phyloP scores from a whole-genome alignment of 768 basidiomycete species.

The Tricholoma bakamatsutake region DNA sequence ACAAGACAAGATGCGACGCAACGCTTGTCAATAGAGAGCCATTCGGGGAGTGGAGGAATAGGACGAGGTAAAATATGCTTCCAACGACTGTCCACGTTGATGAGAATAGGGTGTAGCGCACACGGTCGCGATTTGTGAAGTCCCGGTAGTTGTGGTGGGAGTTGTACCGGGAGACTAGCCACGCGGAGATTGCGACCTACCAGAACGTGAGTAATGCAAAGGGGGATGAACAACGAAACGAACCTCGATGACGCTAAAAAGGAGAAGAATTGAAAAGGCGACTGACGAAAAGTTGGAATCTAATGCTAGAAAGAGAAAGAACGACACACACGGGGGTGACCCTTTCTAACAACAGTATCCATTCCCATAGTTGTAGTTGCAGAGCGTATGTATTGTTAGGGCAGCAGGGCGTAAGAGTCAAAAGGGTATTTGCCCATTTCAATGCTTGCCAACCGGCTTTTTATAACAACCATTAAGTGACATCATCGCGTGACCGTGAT shows the following conservation, averaged over 20 bases:
- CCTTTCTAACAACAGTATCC: constrained; percentile 33
- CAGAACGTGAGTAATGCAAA: not conserved
- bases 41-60: constrained; percentile 48
- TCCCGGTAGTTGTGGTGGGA: constrained; percentile 45
- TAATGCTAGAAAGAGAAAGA: not conserved
- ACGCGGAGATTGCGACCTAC: constrained; percentile 50
- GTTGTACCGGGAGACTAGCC: constrained; percentile 62
- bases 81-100: constrained; percentile 67
- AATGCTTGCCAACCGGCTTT: not conserved
- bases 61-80: constrained; percentile 41
- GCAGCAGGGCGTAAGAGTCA: not conserved
- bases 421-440: not conserved
- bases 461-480: not conserved
- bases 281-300: constrained; percentile 25
- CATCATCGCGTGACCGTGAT: not conserved
- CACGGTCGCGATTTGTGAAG: constrained; percentile 49
- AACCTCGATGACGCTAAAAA: constrained; percentile 65
- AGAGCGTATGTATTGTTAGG: not conserved
- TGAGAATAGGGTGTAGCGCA: constrained; percentile 64
- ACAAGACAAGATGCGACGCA: constrained; percentile 60
- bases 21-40: constrained; percentile 54
- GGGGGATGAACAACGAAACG: not conserved
- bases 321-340: constrained; percentile 46
- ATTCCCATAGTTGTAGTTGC: constrained; percentile 2
- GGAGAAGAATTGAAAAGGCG: constrained; percentile 46